These are phyloP conservation scores for Penicillium sp. DNA, from an alignment of 2,329 filamentous ascomycete species.

Conservation along the genomic window DNA sequence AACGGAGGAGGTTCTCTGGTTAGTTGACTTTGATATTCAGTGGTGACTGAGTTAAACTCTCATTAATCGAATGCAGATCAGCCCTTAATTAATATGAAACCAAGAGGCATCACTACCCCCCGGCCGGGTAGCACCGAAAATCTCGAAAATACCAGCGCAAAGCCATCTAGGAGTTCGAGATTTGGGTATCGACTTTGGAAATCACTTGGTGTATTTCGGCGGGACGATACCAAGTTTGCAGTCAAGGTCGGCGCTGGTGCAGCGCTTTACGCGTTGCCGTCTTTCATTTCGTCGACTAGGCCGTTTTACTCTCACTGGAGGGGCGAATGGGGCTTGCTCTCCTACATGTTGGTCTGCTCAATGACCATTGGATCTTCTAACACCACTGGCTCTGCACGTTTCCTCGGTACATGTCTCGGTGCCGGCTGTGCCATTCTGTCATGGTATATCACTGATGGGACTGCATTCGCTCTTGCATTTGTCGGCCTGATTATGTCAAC, in stretches of 20 bases:
- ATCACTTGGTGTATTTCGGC: slow-evolving; percentile 60
- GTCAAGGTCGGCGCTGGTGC: slow-evolving; percentile 93
- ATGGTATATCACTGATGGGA: slow-evolving; percentile 78
- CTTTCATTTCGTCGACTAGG: slow-evolving; percentile 79
- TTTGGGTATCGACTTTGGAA: slow-evolving; percentile 59
- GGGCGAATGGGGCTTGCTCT: slow-evolving; percentile 94
- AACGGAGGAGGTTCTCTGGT: slow-evolving; percentile 25
- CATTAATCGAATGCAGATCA: slow-evolving; percentile 21
- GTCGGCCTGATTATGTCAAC: slow-evolving; percentile 82
- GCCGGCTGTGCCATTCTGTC: slow-evolving; percentile 74
- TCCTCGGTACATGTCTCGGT: slow-evolving; percentile 84
- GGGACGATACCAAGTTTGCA: slow-evolving; percentile 76
- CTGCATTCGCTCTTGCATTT: slow-evolving; percentile 75
- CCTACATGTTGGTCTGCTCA: slow-evolving; percentile 96
- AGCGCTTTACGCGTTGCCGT: slow-evolving; percentile 83
- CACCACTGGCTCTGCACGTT: slow-evolving; percentile 84
- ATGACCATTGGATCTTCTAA: slow-evolving; percentile 98
- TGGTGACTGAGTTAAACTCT: background rate
- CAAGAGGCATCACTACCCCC: slow-evolving; percentile 5
- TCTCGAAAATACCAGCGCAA: slow-evolving; percentile 8
- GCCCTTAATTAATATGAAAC: slow-evolving; percentile 15
- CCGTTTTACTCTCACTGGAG: slow-evolving; percentile 85
- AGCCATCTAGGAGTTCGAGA: slow-evolving; percentile 29
- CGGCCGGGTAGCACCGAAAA: slow-evolving; percentile 1
- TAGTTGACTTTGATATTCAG: background rate